phyloP scores from a whole-genome alignment of 257 asterid species.

The Scutellaria galericulata region DNA sequence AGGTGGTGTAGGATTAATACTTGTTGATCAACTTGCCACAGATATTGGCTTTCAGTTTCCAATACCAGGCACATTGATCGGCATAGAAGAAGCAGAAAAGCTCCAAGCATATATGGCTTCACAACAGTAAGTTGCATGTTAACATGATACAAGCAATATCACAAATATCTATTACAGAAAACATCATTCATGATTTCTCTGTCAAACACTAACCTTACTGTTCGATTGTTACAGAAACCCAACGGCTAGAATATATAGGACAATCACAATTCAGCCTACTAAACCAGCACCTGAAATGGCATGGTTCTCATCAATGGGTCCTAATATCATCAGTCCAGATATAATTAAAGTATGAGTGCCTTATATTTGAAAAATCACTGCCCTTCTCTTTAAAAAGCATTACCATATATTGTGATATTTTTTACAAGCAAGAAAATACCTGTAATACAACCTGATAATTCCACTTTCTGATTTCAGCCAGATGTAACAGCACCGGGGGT shows the following conservation, averaged over 20 bases:
- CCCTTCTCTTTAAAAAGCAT: neutral
- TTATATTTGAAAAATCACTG: neutral
- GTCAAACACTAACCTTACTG: neutral
- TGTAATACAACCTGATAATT: neutral
- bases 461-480: slow-evolving; percentile 50
- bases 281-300: slow-evolving; percentile 62
- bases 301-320: slow-evolving; percentile 62
- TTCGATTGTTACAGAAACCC: slow-evolving; percentile 52
- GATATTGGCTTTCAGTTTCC: slow-evolving; percentile 48
- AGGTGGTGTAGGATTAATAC: slow-evolving; percentile 58
- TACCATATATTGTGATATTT: neutral
- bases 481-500: slow-evolving; percentile 68
- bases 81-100: slow-evolving; percentile 47
- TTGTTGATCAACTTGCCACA: slow-evolving; percentile 47
- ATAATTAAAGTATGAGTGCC: slow-evolving; percentile 51
- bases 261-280: slow-evolving; percentile 42
- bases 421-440: slow-evolving; percentile 5
- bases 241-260: slow-evolving; percentile 48
- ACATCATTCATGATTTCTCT: neutral
- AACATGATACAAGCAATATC: slow-evolving; percentile 8
- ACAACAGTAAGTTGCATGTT: slow-evolving; percentile 41
- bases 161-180: slow-evolving; percentile 10
- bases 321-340: slow-evolving; percentile 61
- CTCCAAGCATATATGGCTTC: slow-evolving; percentile 50
- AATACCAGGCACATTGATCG: slow-evolving; percentile 44